Evolutionary conservation across 495 filamentous ascomycete species (phyloP).

Genomic region (Tuber umbilicatum): DNA sequence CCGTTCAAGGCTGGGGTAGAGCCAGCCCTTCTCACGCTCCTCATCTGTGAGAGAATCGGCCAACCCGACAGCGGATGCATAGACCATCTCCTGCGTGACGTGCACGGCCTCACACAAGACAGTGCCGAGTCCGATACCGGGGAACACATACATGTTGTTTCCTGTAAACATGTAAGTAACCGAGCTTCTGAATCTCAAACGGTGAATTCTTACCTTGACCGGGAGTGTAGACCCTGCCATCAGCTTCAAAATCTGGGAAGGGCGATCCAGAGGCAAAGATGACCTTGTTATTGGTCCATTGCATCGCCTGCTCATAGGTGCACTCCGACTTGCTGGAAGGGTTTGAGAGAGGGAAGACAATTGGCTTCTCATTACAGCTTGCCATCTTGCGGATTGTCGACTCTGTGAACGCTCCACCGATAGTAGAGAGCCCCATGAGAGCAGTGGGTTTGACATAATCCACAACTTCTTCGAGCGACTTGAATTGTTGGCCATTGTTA

Average conservation of each 20-base stretch:
- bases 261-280: conserved; percentile 94
- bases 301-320: conserved; percentile 85
- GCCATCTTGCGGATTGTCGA: conserved; percentile 75
- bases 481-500: conserved; percentile 85
- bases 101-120: conserved; percentile 83
- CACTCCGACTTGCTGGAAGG: conserved; percentile 94
- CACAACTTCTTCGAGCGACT: conserved; percentile 82
- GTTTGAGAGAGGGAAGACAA: conserved; percentile 83
- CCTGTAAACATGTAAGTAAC: conserved; percentile 31
- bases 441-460: conserved; percentile 91
- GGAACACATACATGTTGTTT: conserved; percentile 93
- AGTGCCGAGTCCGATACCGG: conserved; percentile 88
- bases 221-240: conserved; percentile 66
- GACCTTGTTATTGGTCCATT: conserved; percentile 77
- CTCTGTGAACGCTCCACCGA: conserved; percentile 88
- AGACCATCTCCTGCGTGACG: conserved; percentile 93
- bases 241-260: conserved; percentile 66
- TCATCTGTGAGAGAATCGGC: conserved; percentile 68
- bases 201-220: conserved; percentile 63
- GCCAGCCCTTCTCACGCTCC: conserved; percentile 71
- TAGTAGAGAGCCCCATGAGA: conserved; percentile 88
- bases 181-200: not conserved
- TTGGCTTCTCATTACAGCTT: conserved; percentile 59
- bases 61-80: conserved; percentile 78
- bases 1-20: conserved; percentile 89